Conservation (phyloP, 2,329 filamentous ascomycete species). For the Didymella pomorum region DNA sequence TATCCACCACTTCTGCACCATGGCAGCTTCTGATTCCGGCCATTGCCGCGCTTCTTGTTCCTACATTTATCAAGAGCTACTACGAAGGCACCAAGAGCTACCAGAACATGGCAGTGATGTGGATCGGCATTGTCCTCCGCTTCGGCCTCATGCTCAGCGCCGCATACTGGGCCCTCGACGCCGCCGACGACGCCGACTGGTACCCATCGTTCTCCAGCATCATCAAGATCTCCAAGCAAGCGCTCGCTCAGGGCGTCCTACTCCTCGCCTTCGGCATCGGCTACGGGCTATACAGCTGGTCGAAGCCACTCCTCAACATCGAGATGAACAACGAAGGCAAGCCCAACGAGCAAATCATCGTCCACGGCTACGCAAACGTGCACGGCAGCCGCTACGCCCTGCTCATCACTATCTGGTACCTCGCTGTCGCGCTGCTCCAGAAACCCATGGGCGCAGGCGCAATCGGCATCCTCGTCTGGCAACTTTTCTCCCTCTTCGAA, state of each 20-base stretch:
- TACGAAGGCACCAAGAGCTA: constrained; percentile 85
- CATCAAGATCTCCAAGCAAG: constrained; percentile 79
- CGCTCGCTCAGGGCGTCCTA: constrained; percentile 80
- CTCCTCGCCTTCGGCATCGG: constrained; percentile 84
- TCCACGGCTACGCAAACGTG: constrained; percentile 92
- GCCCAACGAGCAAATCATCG: constrained; percentile 66
- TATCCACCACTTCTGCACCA: constrained; percentile 88
- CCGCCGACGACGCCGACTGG: constrained; percentile 87
- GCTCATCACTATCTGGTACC: constrained; percentile 78
- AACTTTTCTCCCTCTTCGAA: constrained; percentile 79
- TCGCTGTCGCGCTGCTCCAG: constrained; percentile 79
- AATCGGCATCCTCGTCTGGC: constrained; percentile 83
- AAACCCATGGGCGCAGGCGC: constrained; percentile 95
- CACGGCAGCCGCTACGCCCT: constrained; percentile 90
- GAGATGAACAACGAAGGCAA: constrained; percentile 50
- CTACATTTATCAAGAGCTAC: constrained; percentile 79
- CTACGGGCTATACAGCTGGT: constrained; percentile 83
- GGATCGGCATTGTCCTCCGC: constrained; percentile 83
- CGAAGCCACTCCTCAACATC: constrained; percentile 83
- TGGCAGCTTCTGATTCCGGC: constrained; percentile 90
- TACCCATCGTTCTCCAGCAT: constrained; percentile 60
- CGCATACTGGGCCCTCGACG: constrained; percentile 86
- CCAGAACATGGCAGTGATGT: constrained; percentile 82
- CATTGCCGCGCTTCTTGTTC: constrained; percentile 73
- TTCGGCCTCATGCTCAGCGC: constrained; percentile 77